Base-by-base conservation (phyloP, 1,139 yeast genomes). In the Debaryomycetaceae sp. region DNA sequence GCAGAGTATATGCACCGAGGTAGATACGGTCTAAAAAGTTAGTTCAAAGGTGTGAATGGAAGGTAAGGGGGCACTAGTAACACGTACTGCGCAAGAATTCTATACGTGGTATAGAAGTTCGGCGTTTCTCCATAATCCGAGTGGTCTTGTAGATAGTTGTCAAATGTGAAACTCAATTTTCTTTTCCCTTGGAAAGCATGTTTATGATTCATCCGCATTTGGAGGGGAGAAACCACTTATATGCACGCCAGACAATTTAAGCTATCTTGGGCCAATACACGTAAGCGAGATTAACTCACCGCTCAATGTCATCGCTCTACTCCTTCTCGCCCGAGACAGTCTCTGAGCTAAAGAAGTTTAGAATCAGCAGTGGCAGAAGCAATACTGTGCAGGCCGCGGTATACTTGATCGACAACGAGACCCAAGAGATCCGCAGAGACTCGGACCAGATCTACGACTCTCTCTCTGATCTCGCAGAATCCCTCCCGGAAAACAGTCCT, bases 1-100 rank as follows among this genome's bases (percentile, higher is more conserved):
- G 59, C 37, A 68, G 59, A 49, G 86, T 95, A 49, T 75, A 86
- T 5, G 95, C 93, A 11, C 95, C 97, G 7, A 90, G 72, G 47
- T 90, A 90, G 25, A 87, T 80, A 32, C 95, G 77, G 43, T 82
- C 90, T 72, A 44, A 8, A 24, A 38, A 18, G 55, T 48, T 49
- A 50, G 54, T 51, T 40, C 5, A n/a, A 8, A 14, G 20, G n/a
- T 4, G 8, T 8, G 18, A n/a, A 16, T 11, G 8, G 6, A 5
- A 13, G 18, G n/a, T 18, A 8, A 13, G 12, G 15, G 15, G 15
- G 13, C 18, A 12, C n/a, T 18, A 4, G 13, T 18, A 16, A n/a
- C 16, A 25, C 25, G 25, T 16, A 62, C 68, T 62, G 39, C 62
- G 62, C 37, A 64, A 58, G 40, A 63, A 64, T 51, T 64, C 71